Percentiles rank a stretch among this genome's conserved stretches.
Conservation (phyloP, 306 rosid species). For the peach (Prunus persica) region Prunus_persica_NCBIv2 NC_034014.1:19623001-19623500, state of each 20-base stretch:
- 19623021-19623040: not conserved
- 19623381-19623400: constrained; percentile 32
- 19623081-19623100: constrained; percentile 17
- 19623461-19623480: not conserved
- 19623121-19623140: constrained; percentile 34
- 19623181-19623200: constrained; percentile 29
- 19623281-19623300: constrained; percentile 48
- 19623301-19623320: constrained; percentile 28
- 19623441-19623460: not conserved
- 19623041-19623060: constrained; percentile 9
- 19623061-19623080: constrained; percentile 9
- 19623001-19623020: constrained; percentile 4
- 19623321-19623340: constrained; percentile 46
- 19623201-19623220: constrained; percentile 39
- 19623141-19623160: constrained; percentile 39
- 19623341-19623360: constrained; percentile 32
- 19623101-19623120: constrained; percentile 53
- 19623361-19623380: constrained; percentile 30
- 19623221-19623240: constrained; percentile 42
- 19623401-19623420: constrained; percentile 41
- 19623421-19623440: constrained; percentile 55
- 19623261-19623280: constrained; percentile 36
- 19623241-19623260: constrained; percentile 31
- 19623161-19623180: constrained; percentile 37
- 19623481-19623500: not conserved